Evolutionary conservation across 2,329 filamentous ascomycete genomes (phyloP), one percentile per base, ranked within the genome.

Genomic region (Podosphaera xanthii): DNA sequence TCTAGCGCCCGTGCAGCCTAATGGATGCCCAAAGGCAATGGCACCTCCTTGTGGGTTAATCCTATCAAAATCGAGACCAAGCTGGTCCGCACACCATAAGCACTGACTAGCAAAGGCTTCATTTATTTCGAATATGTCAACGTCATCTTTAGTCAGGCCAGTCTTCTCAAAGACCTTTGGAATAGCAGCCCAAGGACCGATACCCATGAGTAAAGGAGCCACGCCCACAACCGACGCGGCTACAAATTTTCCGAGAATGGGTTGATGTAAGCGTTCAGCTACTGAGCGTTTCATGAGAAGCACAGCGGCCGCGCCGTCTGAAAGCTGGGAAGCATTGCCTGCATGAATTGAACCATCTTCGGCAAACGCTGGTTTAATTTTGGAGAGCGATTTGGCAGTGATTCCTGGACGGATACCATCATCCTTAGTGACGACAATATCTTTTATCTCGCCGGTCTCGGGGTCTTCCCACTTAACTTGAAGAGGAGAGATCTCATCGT

Each of bases 71-170:
- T 88, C 86, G 35, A 98, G 74, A 52, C 84, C 84, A 31, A 98
- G 80, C 76, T 96, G 83, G 68, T 92, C 87, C 63, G 87, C 81
- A 72, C 89, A 96, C 86, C 86, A 97, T 64, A 97, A 72, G 72
- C 88, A 95, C 78, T 97, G 91, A 63, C 82, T 87, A 38, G 92
- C 92, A 71, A 98, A 98, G 0, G 92, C 92, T 79, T 98, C 92
- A 76, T 98, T 98, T 78, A 98, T 96, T 80, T 98, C 92, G 69
- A 81, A 97, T 69, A 97, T 91, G 70, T 97, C 92, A 36, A 98
- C 88, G 65, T 97, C 91, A 60, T 94, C 84, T 72, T 84, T 87
- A 70, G 76, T 77, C 66, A 98, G 82, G 61, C 90, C 89, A 0
- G 90, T 87, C 71, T 92, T 90, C 70, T 87, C 79, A 60, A 96